Conservation (phyloP, 148 eudicot species). For the Nepenthes mirabilis region DNA sequence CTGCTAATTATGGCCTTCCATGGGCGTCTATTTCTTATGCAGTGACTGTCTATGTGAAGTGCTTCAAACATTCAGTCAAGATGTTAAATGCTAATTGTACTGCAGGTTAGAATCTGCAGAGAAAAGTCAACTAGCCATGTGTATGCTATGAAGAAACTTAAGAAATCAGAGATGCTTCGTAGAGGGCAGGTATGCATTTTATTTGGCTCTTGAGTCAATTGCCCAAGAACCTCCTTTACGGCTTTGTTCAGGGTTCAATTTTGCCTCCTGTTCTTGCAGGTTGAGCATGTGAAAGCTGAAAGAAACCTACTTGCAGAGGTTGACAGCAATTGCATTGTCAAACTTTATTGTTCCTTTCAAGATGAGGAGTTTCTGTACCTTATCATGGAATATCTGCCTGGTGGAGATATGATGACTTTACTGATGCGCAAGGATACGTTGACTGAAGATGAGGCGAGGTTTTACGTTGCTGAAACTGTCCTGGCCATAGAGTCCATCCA, state of each 20-base stretch:
- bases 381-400: constrained; percentile 96
- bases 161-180: constrained; percentile 96
- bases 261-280: constrained; percentile 31
- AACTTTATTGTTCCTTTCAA: constrained; percentile 98
- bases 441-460: constrained; percentile 91
- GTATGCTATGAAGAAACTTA: constrained; percentile 97
- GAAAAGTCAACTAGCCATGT: constrained; percentile 90
- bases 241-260: neutral
- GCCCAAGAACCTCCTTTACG: neutral
- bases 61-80: no score
- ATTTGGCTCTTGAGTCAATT: constrained; percentile 1
- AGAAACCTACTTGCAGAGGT: constrained; percentile 95
- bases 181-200: constrained; percentile 70
- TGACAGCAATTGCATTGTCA: constrained; percentile 98
- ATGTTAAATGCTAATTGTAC: neutral
- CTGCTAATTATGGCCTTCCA: neutral
- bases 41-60: neutral
- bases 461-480: constrained; percentile 93
- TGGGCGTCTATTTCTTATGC: neutral
- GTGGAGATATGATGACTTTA: constrained; percentile 99
- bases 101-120: constrained; percentile 84
- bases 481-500: constrained; percentile 95
- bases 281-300: constrained; percentile 99
- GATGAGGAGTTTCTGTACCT: constrained; percentile 96
- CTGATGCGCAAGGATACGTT: constrained; percentile 95